Base-by-base conservation (phyloP, 441 rosid species). In the Euphorbia neoarborescens region DNA sequence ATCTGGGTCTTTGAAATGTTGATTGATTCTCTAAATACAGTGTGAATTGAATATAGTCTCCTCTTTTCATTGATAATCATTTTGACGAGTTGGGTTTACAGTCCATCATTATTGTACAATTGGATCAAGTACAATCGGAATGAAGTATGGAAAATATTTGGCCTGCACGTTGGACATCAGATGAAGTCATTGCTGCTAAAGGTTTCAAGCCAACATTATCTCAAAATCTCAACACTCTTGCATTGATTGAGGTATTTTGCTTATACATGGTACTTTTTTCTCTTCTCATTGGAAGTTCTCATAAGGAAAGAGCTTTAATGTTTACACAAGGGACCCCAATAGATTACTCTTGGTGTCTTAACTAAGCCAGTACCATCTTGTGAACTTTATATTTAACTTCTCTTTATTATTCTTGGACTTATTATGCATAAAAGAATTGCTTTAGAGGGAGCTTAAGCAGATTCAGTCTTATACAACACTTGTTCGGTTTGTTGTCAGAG, bases 141-240 rank as follows among this genome's bases (percentile, higher is more conserved):
- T n/a, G n/a, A n/a, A n/a, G n/a, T n/a, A n/a, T n/a, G n/a, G n/a
- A n/a, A n/a, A n/a, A n/a, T n/a, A n/a, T n/a, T n/a, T n/a, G n/a
- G n/a, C n/a, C n/a, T n/a, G n/a, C n/a, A n/a, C n/a, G n/a, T n/a
- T n/a, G 96, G 85, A 89, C 96, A 14, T 94, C 97, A 9, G 93
- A 90, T 14, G 98, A 93, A 84, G 97, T 93, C 77, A 73, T 93
- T 75, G 97, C 97, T 68, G 96, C 98, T 73, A 90, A 85, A 89
- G 98, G 98, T 66, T 96, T 93, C 76, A 90, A 93, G 79, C 98
- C 97, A 68, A 85, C 94, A 20, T 80, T 93, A 72, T 93, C 98
- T 75, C 94, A 97, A 68, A 93, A 93, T 84, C 84, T 93, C 46
- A 85, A 91, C 73, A 90, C 97, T 65, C 96, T 89, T 62, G 96